phyloP scores from a whole-genome alignment of 2,329 filamentous ascomycete species.

The Phoma sp. region DNA sequence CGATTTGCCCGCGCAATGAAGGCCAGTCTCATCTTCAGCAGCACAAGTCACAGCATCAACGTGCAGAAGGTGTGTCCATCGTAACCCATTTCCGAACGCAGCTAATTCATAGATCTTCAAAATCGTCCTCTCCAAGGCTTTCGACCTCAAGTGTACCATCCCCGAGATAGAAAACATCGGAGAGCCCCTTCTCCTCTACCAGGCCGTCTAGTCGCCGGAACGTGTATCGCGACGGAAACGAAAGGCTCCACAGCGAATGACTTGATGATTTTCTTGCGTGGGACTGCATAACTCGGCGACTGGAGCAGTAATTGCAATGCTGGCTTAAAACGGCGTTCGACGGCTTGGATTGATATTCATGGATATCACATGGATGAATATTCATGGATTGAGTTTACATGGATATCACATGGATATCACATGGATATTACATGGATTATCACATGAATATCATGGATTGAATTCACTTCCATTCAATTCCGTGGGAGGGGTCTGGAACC shows the following conservation, averaged over 20 bases:
- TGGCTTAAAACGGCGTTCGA: conserved; percentile 41
- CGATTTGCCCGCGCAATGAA: conserved; percentile 99
- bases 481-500: conserved; percentile 11
- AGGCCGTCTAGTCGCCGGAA: conserved; percentile 51
- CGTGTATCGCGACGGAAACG: conserved; percentile 22
- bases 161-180: conserved; percentile 98
- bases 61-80: conserved; percentile 86
- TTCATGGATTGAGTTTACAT: too few species aligned
- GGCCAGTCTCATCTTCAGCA: conserved; percentile 96
- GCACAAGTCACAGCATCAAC: conserved; percentile 98
- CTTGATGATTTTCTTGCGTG: conserved; percentile 44
- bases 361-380: too few species aligned
- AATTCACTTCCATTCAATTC: too few species aligned
- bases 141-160: conserved; percentile 98
- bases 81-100: too few species aligned
- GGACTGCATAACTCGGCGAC: conserved; percentile 49
- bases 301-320: conserved; percentile 43
- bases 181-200: conserved; percentile 90
- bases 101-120: conserved; percentile 92
- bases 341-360: conserved; percentile 25
- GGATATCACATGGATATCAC: too few species aligned
- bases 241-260: conserved; percentile 48
- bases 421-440: too few species aligned
- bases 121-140: conserved; percentile 97
- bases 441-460: too few species aligned